These are phyloP conservation scores for Trichomonas tenax DNA, from an alignment of 208 protist species.

Conservation along the genomic window DNA sequence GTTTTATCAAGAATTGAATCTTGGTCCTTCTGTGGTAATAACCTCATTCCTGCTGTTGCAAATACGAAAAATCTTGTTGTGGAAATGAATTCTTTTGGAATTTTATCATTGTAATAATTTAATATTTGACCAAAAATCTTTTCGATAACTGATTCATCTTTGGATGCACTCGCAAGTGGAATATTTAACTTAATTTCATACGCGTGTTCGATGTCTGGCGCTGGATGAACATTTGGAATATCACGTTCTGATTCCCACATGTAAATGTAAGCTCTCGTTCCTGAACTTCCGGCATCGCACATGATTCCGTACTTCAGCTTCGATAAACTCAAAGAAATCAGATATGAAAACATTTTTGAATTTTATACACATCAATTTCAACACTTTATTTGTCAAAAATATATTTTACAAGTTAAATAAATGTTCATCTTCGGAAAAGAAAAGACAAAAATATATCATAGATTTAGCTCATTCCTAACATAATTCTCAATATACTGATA, in stretches of 20 bases:
- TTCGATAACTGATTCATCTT: neutral
- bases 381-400: too few species aligned
- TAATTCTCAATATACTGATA: too few species aligned
- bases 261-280: neutral
- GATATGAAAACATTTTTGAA: too few species aligned
- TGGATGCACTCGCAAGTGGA: neutral
- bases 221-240: neutral
- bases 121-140: neutral
- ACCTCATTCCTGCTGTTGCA: neutral
- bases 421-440: too few species aligned
- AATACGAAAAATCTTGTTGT: neutral
- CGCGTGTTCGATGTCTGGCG: neutral
- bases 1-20: neutral
- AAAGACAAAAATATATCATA: too few species aligned
- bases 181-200: neutral
- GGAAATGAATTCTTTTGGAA: neutral
- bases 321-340: too few species aligned
- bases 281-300: neutral
- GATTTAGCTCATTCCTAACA: too few species aligned
- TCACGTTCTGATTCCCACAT: neutral
- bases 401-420: too few species aligned
- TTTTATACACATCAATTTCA: too few species aligned
- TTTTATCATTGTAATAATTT: neutral
- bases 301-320: neutral
- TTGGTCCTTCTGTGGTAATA: neutral